Evolutionary conservation across 306 rosid genomes (phyloP).

Genomic region (Cyclanthera cordifolia): DNA sequence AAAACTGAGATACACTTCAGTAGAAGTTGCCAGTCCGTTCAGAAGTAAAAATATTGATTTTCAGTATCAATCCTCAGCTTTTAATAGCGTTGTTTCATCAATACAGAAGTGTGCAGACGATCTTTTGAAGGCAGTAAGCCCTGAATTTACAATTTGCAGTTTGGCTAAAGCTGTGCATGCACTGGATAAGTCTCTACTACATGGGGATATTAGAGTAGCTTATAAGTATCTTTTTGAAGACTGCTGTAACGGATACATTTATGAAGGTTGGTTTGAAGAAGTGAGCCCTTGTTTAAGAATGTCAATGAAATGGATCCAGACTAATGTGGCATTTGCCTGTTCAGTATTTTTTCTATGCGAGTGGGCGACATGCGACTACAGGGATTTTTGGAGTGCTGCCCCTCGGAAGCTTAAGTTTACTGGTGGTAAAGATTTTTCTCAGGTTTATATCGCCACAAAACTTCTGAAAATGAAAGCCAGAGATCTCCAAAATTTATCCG

Average conservation of each 20-base stretch:
- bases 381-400: conserved; percentile 54
- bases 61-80: conserved; percentile 58
- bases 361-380: conserved; percentile 95
- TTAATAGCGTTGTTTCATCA: conserved; percentile 51
- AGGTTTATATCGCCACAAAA: conserved; percentile 58
- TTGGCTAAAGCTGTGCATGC: conserved; percentile 66
- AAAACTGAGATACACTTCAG: conserved; percentile 40
- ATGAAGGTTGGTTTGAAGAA: conserved; percentile 61
- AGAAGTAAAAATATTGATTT: conserved; percentile 62
- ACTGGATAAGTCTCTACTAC: conserved; percentile 61
- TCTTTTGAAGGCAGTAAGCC: conserved; percentile 66
- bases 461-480: conserved; percentile 59
- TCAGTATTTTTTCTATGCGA: conserved; percentile 86
- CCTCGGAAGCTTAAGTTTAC: conserved; percentile 56
- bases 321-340: conserved; percentile 40
- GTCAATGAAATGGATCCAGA: conserved; percentile 72
- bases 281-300: conserved; percentile 75
- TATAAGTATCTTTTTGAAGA: conserved; percentile 71
- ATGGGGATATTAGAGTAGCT: conserved; percentile 59
- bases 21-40: conserved; percentile 33
- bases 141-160: conserved; percentile 58
- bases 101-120: conserved; percentile 56
- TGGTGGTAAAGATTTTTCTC: conserved; percentile 76
- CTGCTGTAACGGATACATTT: conserved; percentile 45
- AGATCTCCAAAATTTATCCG: conserved; percentile 35